Conservation (phyloP, 2,329 filamentous ascomycete species). For the Cadophora sp. region DNA sequence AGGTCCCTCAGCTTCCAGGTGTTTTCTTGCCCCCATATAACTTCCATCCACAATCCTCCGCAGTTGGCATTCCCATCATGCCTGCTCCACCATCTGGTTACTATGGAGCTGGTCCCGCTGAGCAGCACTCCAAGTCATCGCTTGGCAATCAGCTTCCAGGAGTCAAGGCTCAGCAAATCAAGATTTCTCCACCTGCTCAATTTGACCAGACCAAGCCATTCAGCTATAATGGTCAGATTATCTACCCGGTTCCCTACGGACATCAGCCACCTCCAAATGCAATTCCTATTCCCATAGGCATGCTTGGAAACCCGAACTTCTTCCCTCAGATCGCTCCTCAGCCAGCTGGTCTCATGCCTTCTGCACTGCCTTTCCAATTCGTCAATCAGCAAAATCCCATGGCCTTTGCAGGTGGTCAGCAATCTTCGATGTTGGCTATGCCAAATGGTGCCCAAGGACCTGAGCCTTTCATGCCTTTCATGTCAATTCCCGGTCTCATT, state of each 20-base stretch:
- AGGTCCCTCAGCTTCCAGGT: conserved; percentile 25
- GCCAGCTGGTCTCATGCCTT: conserved; percentile 28
- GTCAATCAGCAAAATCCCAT: conserved; percentile 21
- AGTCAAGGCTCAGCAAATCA: conserved; percentile 35
- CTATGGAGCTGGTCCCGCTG: not conserved
- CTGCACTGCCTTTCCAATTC: conserved; percentile 29
- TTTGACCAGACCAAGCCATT: conserved; percentile 46
- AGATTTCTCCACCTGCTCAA: conserved; percentile 44
- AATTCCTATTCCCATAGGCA: conserved; percentile 36
- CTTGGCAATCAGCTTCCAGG: conserved; percentile 10
- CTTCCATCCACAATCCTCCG: conserved; percentile 26
- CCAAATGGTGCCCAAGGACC: conserved; percentile 16
- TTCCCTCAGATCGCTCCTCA: conserved; percentile 24
- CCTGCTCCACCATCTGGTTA: not conserved
- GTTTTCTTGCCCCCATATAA: conserved; percentile 30
- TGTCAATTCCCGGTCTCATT: conserved; percentile 26
- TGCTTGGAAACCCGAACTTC: conserved; percentile 40
- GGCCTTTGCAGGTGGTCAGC: conserved; percentile 28
- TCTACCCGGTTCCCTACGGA: conserved; percentile 41
- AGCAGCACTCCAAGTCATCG: conserved; percentile 11
- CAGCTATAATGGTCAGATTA: conserved; percentile 42
- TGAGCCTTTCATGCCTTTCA: conserved; percentile 25
- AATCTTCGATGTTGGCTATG: conserved; percentile 30
- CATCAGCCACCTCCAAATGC: conserved; percentile 37
- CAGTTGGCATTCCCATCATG: conserved; percentile 2